Evolutionary conservation across 257 asterid species (phyloP), one percentile per base, ranked within the genome.

Genomic region (Solanum etuberosum): DNA sequence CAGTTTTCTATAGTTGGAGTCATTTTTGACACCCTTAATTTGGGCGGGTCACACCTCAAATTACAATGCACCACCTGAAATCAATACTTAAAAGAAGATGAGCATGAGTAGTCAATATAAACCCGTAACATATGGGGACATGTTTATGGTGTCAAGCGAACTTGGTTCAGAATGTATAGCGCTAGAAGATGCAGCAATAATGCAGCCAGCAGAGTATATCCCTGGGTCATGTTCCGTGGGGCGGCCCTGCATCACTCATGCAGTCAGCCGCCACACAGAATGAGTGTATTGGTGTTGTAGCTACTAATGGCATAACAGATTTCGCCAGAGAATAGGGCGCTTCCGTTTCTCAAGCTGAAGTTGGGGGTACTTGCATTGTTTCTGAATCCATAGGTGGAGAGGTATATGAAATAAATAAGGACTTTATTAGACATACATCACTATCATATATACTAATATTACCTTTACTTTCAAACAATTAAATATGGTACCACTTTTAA

Each of bases 341-440:
- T 78, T 88, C 95, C 57, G 34, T 96, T 9, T 34, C 94, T 2
- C 93, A 92, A 63, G 91, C 91, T 0, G 92, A 93, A 2, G 84
- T 92, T 42, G 92, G 74, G 18, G 96, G 96, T 20, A 80, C 88
- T 31, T 94, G 86, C 5, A 5, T 91, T 16, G 34, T 96, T 29
- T 88, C 96, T 6, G 98, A 96, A 87, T 84, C 95, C 2, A 76
- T 96, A 18, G 98, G 93, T 16, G 94, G 93, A 88, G 92, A 94
- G 87, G 98, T 94, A 89, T n/a, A n/a, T n/a, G n/a, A n/a, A n/a
- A n/a, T n/a, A n/a, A n/a, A 46, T 46, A 46, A 12, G 18, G 18
- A 32, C 34, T 32, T 2, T 32, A 2, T 32, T 32, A 32, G 34
- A 32, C 34, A 32, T 32, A 32, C 34, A 32, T 32, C 34, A 32